Evolutionary conservation across 2,329 filamentous ascomycete species (phyloP).

Genomic region (Diaporthe aspalathi): DNA sequence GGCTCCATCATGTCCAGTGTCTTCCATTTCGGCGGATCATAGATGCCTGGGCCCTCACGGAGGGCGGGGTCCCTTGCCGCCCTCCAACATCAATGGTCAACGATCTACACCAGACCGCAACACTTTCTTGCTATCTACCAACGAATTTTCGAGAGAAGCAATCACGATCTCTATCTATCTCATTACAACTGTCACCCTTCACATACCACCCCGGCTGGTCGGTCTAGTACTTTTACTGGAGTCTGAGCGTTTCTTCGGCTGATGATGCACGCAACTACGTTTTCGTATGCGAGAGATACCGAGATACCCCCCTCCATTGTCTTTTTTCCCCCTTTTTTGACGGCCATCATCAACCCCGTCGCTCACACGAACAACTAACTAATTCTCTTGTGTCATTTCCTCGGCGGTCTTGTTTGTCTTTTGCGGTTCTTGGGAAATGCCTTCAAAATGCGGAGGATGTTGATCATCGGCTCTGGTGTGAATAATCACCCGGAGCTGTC

Average conservation of each 20-base stretch:
- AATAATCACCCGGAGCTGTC: conserved; percentile 6
- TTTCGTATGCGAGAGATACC: conserved; percentile 41
- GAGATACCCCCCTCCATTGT: conserved; percentile 38
- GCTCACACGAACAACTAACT: conserved; percentile 25
- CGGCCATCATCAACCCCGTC: conserved; percentile 11
- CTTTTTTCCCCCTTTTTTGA: conserved; percentile 14
- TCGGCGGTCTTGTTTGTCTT: conserved; percentile 11
- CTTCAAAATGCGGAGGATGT: conserved; percentile 20
- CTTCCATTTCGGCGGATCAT: conserved; percentile 40
- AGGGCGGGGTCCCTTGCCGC: not conserved
- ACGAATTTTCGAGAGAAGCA: conserved; percentile 6
- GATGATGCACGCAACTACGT: conserved; percentile 39
- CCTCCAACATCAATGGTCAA: not conserved
- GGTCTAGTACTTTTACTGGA: conserved; percentile 36
- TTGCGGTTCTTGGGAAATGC: not conserved
- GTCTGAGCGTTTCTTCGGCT: conserved; percentile 38
- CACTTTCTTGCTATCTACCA: conserved; percentile 23
- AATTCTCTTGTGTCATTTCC: conserved; percentile 31
- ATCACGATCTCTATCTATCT: conserved; percentile 21
- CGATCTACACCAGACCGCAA: not conserved
- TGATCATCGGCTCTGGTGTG: conserved; percentile 31
- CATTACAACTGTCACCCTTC: conserved; percentile 20
- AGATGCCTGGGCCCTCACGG: not conserved
- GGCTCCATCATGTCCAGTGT: conserved; percentile 40
- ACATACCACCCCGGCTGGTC: conserved; percentile 28